Conservation (phyloP, 768 basidiomycete genomes). For the Pleurotus eryngii region DNA sequence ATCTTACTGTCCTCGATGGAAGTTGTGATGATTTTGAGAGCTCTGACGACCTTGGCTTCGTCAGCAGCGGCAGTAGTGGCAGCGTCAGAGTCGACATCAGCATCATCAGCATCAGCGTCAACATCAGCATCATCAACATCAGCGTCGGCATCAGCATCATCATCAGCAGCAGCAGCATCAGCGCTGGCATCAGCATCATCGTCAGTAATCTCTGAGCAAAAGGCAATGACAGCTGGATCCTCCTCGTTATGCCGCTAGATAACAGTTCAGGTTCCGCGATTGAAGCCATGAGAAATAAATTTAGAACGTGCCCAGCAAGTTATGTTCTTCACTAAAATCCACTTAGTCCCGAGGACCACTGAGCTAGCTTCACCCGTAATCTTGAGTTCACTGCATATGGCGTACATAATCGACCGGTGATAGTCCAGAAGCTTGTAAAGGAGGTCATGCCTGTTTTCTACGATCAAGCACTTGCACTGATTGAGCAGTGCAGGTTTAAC, state of each 20-base stretch:
- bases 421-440: constrained; percentile 12
- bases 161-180: not conserved
- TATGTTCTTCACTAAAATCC: constrained; percentile 19
- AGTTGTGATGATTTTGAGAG: not conserved
- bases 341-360: constrained; percentile 19
- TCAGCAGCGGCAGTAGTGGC: too few relatives aligned
- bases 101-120: too few relatives aligned
- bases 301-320: constrained; percentile 16
- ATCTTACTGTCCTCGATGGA: not conserved
- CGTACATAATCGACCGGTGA: constrained; percentile 17
- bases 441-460: not conserved
- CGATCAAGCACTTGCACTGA: not conserved
- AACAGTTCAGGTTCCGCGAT: not conserved
- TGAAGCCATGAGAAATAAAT: not conserved
- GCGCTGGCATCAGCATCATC: not conserved
- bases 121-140: not conserved
- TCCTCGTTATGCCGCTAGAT: constrained; percentile 4
- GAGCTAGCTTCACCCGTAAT: constrained; percentile 9
- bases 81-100: too few relatives aligned
- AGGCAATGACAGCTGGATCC: not conserved
- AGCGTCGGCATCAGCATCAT: not conserved
- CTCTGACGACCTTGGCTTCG: not conserved
- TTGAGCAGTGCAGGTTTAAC: not conserved
- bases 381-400: constrained; percentile 18
- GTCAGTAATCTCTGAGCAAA: not conserved